A percentile compares a stretch with the other conserved stretches of the same genome.
These are phyloP conservation scores for Claviceps humidiphila DNA, from an alignment of 2,329 filamentous ascomycete genomes.

Conservation along the genomic window DNA sequence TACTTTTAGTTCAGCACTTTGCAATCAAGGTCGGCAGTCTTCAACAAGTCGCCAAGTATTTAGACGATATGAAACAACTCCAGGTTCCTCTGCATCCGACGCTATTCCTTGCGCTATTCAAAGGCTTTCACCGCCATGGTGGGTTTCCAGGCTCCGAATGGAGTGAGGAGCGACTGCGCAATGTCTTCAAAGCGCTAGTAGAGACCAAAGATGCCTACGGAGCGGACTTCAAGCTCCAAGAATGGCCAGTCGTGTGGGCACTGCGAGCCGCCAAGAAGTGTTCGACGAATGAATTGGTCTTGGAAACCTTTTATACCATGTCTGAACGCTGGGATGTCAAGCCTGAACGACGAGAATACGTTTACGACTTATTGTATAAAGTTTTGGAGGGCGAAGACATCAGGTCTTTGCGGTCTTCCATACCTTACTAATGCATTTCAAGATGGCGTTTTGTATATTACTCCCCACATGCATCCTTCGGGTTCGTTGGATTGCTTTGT, in stretches of 20 bases:
- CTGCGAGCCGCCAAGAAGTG: slow-evolving; percentile 52
- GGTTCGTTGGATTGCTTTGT: not conserved
- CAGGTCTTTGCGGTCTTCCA: slow-evolving; percentile 13
- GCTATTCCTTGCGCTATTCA: slow-evolving; percentile 70
- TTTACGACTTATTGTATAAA: slow-evolving; percentile 31
- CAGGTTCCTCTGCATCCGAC: slow-evolving; percentile 57
- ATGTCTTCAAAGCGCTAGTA: slow-evolving; percentile 53
- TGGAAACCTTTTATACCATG: slow-evolving; percentile 40
- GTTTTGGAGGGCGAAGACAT: slow-evolving; percentile 22
- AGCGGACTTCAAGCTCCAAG: slow-evolving; percentile 37
- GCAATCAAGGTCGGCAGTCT: slow-evolving; percentile 57
- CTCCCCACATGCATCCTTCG: not conserved
- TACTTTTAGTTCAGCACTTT: slow-evolving; percentile 65
- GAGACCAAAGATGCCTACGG: slow-evolving; percentile 34
- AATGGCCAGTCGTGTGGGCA: slow-evolving; percentile 48
- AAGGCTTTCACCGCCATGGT: slow-evolving; percentile 67
- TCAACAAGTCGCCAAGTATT: slow-evolving; percentile 51
- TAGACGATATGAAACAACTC: slow-evolving; percentile 69
- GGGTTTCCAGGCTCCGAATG: slow-evolving; percentile 51
- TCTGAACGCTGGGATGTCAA: slow-evolving; percentile 33
- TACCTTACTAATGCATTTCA: slow-evolving; percentile 12
- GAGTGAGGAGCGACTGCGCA: slow-evolving; percentile 55
- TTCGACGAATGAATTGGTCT: slow-evolving; percentile 34
- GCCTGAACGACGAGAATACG: slow-evolving; percentile 28
- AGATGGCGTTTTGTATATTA: not conserved